Conservation (phyloP, 257 asterid genomes). For the Solanum corneliomulleri region DNA sequence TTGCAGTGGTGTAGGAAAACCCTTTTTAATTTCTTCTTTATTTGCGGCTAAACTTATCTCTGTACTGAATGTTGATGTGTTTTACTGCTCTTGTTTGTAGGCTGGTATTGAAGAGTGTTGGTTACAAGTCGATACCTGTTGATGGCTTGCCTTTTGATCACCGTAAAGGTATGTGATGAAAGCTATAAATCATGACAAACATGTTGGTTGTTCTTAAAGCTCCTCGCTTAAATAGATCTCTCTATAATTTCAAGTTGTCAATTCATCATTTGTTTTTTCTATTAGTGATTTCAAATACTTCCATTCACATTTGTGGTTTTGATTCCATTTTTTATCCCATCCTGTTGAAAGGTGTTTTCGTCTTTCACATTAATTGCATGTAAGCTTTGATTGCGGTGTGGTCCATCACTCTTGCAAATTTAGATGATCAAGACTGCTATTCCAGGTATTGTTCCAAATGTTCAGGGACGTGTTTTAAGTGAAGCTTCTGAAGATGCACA, state of each 20-base stretch:
- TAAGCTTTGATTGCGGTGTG: background rate
- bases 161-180: slow-evolving; percentile 21
- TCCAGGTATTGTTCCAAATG: slow-evolving; percentile 69
- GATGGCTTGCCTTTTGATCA: slow-evolving; percentile 72
- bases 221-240: background rate
- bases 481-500: slow-evolving; percentile 24
- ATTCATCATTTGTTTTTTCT: background rate
- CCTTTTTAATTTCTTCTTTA: background rate
- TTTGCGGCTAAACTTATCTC: background rate
- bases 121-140: slow-evolving; percentile 71
- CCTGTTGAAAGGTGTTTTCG: background rate
- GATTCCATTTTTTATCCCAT: background rate
- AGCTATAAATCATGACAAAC: background rate
- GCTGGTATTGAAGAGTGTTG: slow-evolving; percentile 77
- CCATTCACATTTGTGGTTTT: background rate
- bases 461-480: slow-evolving; percentile 51
- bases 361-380: background rate
- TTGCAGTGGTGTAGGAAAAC: background rate
- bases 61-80: background rate
- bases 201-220: background rate
- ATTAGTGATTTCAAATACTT: background rate
- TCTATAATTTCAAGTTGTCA: background rate
- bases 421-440: background rate
- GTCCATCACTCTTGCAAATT: background rate
- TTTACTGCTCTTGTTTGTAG: slow-evolving; percentile 24